phyloP scores from a whole-genome alignment of 148 eudicot genomes.

The Vaccinium darrowii region DNA sequence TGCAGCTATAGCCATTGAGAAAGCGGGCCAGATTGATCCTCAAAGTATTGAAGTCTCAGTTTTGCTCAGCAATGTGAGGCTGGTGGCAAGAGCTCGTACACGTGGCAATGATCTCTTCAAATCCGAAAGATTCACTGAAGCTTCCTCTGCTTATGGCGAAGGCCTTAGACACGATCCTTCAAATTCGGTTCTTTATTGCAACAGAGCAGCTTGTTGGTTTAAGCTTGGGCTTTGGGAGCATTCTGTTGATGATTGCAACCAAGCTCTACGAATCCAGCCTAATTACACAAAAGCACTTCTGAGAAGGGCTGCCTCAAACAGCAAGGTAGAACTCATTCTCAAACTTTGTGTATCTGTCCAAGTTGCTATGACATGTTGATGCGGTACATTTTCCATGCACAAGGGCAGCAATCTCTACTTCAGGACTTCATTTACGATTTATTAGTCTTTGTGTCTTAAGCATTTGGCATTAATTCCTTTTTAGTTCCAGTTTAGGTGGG shows the following conservation, averaged over 20 bases:
- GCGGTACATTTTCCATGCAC: not conserved
- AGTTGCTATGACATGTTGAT: not conserved
- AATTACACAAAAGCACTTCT: constrained; percentile 84
- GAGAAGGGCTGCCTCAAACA: constrained; percentile 78
- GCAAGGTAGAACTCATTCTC: constrained; percentile 50
- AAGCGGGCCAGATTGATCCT: constrained; percentile 61
- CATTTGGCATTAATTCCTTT: not conserved
- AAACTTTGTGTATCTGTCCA: not conserved
- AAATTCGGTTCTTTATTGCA: constrained; percentile 81
- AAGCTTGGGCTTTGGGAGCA: constrained; percentile 76
- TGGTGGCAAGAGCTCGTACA: constrained; percentile 66
- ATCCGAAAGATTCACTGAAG: constrained; percentile 85
- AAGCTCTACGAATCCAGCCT: constrained; percentile 75
- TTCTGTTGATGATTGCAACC: constrained; percentile 81
- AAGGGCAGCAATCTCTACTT: not conserved
- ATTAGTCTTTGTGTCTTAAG: not conserved
- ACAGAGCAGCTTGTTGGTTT: constrained; percentile 94
- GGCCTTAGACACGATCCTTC: constrained; percentile 77
- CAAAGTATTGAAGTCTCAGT: constrained; percentile 52
- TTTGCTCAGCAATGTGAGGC: constrained; percentile 57
- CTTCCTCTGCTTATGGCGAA: constrained; percentile 84
- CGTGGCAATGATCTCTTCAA: constrained; percentile 92
- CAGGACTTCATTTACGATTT: not conserved
- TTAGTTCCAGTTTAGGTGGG: not conserved
- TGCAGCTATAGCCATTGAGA: constrained; percentile 67